Evolutionary conservation across 495 filamentous ascomycete species (phyloP), one percentile per base, ranked within the genome.

Genomic region (Xylaria nigripes): DNA sequence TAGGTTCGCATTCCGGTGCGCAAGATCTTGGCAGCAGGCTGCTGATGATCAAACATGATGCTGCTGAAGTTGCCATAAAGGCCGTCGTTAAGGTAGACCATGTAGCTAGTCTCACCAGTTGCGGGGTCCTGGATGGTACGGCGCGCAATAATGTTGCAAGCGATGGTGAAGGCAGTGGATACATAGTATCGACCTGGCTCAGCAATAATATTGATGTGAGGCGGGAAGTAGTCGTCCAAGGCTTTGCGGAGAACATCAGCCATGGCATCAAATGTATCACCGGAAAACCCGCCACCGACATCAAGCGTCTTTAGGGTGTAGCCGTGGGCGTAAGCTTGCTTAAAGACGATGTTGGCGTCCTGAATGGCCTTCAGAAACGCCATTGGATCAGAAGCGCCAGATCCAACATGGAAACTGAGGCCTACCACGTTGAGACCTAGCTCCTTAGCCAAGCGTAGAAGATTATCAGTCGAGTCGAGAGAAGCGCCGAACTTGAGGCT

Each of bases 1-100:
- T 74, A 66, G 59, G 76, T 76, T 22, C 68, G 72, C 23, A 78
- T 71, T 22, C 75, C 78, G 45, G 74, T 77, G 59, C 84, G 83
- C 24, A 99, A 72, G 48, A 97, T 77, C 68, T 84, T 88, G 46
- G 92, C 88, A 41, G 85, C 71, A 0, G 91, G 92, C 62, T 95
- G 78, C 74, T 99, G 94, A 69, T 97, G 94, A 63, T 97, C 94
- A 69, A 96, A 99, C 72, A 99, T 94, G 76, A 96, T 96, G 80
- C 87, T 93, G 55, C 89, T 92, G 70, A 99, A 97, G 71, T 96
- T 96, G 54, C 93, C 92, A 59, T 99, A 99, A 36, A 96, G 82
- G 23, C 93, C 93, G 61, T 97, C 93, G 63, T 97, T 97, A 59
- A 97, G 72, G 68, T 98, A 97, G 24, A 96, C 70, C 92, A 96